A percentile compares a stretch with the other conserved stretches of the same genome.
phyloP scores from a whole-genome alignment of 2,329 filamentous ascomycete species.

The Rhinocladiella similis region DNA sequence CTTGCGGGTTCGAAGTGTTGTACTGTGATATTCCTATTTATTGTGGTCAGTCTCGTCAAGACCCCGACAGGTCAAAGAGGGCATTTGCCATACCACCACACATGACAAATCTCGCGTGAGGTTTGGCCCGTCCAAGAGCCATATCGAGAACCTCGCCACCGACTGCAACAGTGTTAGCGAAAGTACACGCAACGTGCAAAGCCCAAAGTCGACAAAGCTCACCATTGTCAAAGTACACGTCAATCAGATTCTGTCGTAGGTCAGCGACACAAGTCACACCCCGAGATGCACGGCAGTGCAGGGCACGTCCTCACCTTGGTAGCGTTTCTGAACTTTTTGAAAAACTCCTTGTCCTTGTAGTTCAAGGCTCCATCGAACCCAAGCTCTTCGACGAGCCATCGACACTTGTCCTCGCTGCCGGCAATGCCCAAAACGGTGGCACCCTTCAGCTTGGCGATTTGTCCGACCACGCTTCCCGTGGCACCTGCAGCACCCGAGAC shows the following conservation, averaged over 20 bases:
- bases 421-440: constrained; percentile 65
- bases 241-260: constrained; percentile 49
- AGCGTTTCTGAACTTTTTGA: constrained; percentile 58
- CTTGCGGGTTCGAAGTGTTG: constrained; percentile 58
- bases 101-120: constrained; percentile 66
- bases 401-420: constrained; percentile 66
- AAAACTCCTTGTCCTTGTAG: constrained; percentile 67
- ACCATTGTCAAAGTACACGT: constrained; percentile 71
- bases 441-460: constrained; percentile 75
- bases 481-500: constrained; percentile 77
- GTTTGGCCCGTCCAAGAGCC: constrained; percentile 63
- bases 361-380: constrained; percentile 69
- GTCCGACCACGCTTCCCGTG: constrained; percentile 73
- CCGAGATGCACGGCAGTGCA: too few relatives aligned
- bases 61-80: constrained; percentile 24
- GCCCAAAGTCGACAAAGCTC: background rate
- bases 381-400: constrained; percentile 63
- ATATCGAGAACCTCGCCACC: constrained; percentile 70
- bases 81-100: constrained; percentile 66
- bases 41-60: background rate
- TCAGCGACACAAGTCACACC: background rate
- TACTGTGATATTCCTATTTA: constrained; percentile 67
- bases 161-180: constrained; percentile 39
- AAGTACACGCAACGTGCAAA: background rate
- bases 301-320: constrained; percentile 52